Base-by-base conservation (phyloP, 768 basidiomycete species). In the Mycena indigotica region DNA sequence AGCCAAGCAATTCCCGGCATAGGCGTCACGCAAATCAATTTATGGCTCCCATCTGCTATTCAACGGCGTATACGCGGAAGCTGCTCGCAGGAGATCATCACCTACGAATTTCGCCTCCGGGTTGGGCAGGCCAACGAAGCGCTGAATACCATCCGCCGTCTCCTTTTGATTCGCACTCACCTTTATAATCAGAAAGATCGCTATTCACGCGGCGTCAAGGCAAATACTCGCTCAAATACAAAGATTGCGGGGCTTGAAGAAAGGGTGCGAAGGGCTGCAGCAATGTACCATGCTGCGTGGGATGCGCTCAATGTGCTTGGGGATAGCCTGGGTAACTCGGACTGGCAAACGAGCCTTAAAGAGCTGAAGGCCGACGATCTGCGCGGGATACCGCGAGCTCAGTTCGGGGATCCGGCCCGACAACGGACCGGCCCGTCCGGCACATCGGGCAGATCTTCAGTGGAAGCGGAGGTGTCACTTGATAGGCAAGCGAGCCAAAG, bases 131-230 rank as follows among this genome's bases (percentile, higher is more conserved):
- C 68, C 1, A 51, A 67, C 16, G 70, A 66, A 4, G 28, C 56
- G 0, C 62, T 78, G 0, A 51, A 70, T 5, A 60, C 69, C 2
- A 50, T 78, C 19, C 66, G 70, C 1, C 61, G 59, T 2, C 56
- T 65, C 6, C 68, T 78, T 5, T 65, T 71, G 2, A 60, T 72
- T 8, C 50, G 61, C 1, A 58, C 70, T 0, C 67, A 69, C 25
- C 56, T 75, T 50, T 69, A 55, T 32, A 66, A 70, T 25, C 68
- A 66, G 3, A 75, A 77, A 52, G 52, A 69, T 10, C 45, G 53
- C 21, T 61, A 59, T 41, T 57, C 61, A n/a, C 58, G 65, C 19
- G 70, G 73, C 0, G 69, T 72, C 39, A 53, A 56, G 1, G 57
- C 58, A 62, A 61, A 65, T 26, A 73, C 66, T 4, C 65, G 63